These are phyloP conservation scores for Cercospora citrullina DNA, from an alignment of 2,329 filamentous ascomycete species.

Conservation along the genomic window DNA sequence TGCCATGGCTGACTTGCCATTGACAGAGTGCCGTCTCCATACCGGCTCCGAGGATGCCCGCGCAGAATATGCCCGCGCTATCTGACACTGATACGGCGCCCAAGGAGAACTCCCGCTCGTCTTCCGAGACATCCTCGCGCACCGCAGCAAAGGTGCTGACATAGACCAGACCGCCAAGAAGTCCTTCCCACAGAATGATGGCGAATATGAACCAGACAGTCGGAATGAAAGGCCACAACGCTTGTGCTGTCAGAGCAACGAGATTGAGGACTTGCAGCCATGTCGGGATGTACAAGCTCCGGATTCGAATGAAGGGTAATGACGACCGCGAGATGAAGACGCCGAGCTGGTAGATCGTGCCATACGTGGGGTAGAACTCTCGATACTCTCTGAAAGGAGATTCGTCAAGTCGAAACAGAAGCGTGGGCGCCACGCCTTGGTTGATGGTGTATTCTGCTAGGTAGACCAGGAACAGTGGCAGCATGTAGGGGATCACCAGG, in stretches of 20 bases:
- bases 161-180: conserved; percentile 88
- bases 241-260: conserved; percentile 69
- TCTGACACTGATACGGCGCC: conserved; percentile 90
- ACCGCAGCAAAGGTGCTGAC: conserved; percentile 97
- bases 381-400: conserved; percentile 81
- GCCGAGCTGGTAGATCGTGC: conserved; percentile 89
- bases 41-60: conserved; percentile 77
- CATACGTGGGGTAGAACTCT: conserved; percentile 92
- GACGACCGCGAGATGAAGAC: conserved; percentile 94
- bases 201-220: conserved; percentile 82
- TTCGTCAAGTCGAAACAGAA: conserved; percentile 76
- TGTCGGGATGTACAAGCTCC: conserved; percentile 77
- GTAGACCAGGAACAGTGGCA: conserved; percentile 88
- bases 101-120: conserved; percentile 87
- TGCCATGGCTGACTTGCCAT: conserved; percentile 79
- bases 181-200: conserved; percentile 89
- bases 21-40: conserved; percentile 80
- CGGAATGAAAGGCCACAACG: conserved; percentile 73
- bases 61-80: conserved; percentile 84
- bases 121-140: conserved; percentile 72
- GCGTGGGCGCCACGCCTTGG: conserved; percentile 84
- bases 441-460: conserved; percentile 97
- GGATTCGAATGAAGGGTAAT: conserved; percentile 80
- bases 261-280: conserved; percentile 81
- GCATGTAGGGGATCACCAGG: conserved; percentile 61